Base-by-base conservation (phyloP, 2,329 filamentous ascomycete genomes). In the Phaeoacremonium minimum region DNA sequence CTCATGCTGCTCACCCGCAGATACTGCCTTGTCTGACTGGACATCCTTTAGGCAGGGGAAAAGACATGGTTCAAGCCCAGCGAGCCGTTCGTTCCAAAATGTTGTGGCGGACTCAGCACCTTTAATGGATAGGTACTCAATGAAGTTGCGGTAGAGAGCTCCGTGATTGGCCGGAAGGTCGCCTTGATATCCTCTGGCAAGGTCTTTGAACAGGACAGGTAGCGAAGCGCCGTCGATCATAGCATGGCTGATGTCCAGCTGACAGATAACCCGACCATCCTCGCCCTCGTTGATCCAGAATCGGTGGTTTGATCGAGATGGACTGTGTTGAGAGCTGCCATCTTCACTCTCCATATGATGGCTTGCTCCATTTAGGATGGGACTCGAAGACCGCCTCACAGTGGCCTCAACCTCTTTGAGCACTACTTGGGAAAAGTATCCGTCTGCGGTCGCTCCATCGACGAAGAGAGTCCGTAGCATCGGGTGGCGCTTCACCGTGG, bases 201-300 rank as follows among this genome's bases (percentile, higher is more conserved):
- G 37, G 15, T 61, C 58, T 3, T 43, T 33, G 5, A 61, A 44
- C 7, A 63, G 31, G 12, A 58, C 47, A 6, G 38, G 32, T 5
- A 52, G 48, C 0, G 60, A 60, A 18, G 51, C 46, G 3, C 57
- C 59, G n/a, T 63, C 60, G 3, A 52, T 52, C 9, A 62, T 35
- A 3, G 53, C 49, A 32, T 63, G 60, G 33, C 52, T 61, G 45
- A 64, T 52, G 14, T 62, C 58, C 8, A 64, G 37, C 17, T 46
- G 49, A 28, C 50, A n/a, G n/a, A n/a, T n/a, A n/a, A n/a, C n/a
- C n/a, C n/a, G n/a, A n/a, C n/a, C n/a, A n/a, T n/a, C n/a, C n/a
- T n/a, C n/a, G n/a, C n/a, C n/a, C n/a, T n/a, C n/a, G n/a, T n/a
- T n/a, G n/a, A n/a, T n/a, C n/a, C n/a, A n/a, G n/a, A n/a, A n/a